These are phyloP conservation scores for Allantophomopsis cytisporea DNA, from an alignment of 2,329 filamentous ascomycete genomes.

Conservation along the genomic window DNA sequence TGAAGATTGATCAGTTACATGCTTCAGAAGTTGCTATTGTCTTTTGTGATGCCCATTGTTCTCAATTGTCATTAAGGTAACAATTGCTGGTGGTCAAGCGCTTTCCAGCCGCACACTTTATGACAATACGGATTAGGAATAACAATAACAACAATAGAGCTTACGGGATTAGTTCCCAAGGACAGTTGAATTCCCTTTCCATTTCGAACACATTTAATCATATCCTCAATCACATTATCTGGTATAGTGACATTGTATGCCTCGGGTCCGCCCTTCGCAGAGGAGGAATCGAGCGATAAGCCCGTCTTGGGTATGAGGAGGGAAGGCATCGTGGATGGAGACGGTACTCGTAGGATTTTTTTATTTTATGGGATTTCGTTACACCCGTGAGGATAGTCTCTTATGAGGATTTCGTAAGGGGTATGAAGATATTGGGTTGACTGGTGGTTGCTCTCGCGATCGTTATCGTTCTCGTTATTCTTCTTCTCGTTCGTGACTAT, in stretches of 20 bases:
- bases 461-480: not conserved
- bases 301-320: slow-evolving; percentile 43
- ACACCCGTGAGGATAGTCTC: no score
- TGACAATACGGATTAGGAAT: no score
- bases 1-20: no score
- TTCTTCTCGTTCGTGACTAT: not conserved
- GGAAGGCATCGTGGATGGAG: slow-evolving; percentile 28
- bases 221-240: slow-evolving; percentile 43
- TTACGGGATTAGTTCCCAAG: slow-evolving; percentile 44
- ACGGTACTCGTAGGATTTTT: no score
- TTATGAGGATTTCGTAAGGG: not conserved
- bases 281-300: slow-evolving; percentile 36
- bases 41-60: no score
- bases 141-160: slow-evolving; percentile 11
- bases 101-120: no score
- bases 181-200: slow-evolving; percentile 42
- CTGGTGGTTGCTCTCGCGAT: not conserved
- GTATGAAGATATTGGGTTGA: not conserved
- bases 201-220: slow-evolving; percentile 45
- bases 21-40: no score
- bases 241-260: slow-evolving; percentile 44
- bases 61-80: no score
- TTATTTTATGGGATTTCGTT: no score
- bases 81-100: no score
- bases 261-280: slow-evolving; percentile 33